Conservation (phyloP, 352 stramenopile genomes). For the Aphanomyces astaci region DNA sequence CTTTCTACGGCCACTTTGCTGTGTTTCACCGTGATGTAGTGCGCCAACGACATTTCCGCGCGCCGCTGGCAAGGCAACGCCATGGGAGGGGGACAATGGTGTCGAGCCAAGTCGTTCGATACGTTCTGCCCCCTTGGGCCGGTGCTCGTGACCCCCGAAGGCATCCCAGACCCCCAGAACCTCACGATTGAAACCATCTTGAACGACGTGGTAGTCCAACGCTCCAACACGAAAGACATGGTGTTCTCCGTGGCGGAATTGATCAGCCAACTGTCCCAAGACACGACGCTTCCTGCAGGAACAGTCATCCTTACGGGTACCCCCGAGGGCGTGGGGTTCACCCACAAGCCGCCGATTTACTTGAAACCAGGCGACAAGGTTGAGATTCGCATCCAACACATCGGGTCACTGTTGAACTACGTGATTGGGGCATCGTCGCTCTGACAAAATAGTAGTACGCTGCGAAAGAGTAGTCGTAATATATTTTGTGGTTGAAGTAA, state of each 20-base stretch:
- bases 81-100: slow-evolving; percentile 83
- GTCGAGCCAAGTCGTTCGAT: slow-evolving; percentile 83
- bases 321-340: slow-evolving; percentile 83
- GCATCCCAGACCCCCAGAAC: slow-evolving; percentile 66
- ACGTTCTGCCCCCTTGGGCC: slow-evolving; percentile 86
- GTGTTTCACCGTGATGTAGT: slow-evolving; percentile 20
- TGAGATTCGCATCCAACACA: slow-evolving; percentile 85
- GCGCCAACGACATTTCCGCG: slow-evolving; percentile 82
- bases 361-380: slow-evolving; percentile 82
- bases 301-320: slow-evolving; percentile 88
- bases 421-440: slow-evolving; percentile 62
- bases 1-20: neutral
- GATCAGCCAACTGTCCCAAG: slow-evolving; percentile 85
- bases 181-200: slow-evolving; percentile 71
- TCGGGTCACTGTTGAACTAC: slow-evolving; percentile 82
- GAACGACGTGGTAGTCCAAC: slow-evolving; percentile 79
- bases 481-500: too few relatives aligned
- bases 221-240: slow-evolving; percentile 85
- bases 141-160: slow-evolving; percentile 64
- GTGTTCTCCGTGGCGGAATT: slow-evolving; percentile 85
- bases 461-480: too few relatives aligned
- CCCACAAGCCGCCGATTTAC: slow-evolving; percentile 77
- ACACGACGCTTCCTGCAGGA: slow-evolving; percentile 75
- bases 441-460: too few relatives aligned
- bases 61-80: slow-evolving; percentile 78